These are phyloP conservation scores for Darksidea phi DNA, from an alignment of 495 filamentous ascomycete species.

Conservation along the genomic window DNA sequence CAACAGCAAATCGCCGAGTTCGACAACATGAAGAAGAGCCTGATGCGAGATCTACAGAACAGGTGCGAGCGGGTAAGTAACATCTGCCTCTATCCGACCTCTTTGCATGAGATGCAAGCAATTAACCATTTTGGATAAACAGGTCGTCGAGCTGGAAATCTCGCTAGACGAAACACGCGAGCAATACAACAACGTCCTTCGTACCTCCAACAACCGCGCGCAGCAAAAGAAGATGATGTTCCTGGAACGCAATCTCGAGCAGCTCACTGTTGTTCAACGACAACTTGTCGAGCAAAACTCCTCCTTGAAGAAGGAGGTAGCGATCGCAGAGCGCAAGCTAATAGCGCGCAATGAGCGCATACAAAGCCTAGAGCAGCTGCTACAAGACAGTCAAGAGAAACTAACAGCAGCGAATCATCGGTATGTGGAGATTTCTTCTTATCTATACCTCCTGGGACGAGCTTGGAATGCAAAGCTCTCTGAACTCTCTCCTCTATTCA, in stretches of 20 bases:
- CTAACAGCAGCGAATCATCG: constrained; percentile 91
- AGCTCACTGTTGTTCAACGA: constrained; percentile 92
- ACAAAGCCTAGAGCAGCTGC: constrained; percentile 80
- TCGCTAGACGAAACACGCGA: constrained; percentile 94
- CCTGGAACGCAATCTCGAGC: constrained; percentile 95
- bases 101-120: constrained; percentile 1
- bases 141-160: constrained; percentile 93
- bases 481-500: too few relatives aligned
- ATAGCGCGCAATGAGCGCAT: constrained; percentile 96
- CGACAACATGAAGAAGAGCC: constrained; percentile 98
- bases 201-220: constrained; percentile 91
- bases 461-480: too few relatives aligned
- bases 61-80: constrained; percentile 78
- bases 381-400: constrained; percentile 97
- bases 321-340: constrained; percentile 95
- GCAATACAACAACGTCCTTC: constrained; percentile 97
- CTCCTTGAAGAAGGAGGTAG: constrained; percentile 95
- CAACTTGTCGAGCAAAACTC: constrained; percentile 98
- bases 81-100: neutral
- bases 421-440: constrained; percentile 53
- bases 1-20: constrained; percentile 98
- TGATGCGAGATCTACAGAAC: constrained; percentile 98
- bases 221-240: constrained; percentile 99
- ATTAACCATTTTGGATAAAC: constrained; percentile 17
- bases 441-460: neutral